phyloP scores from a whole-genome alignment of 306 rosid genomes.

The Phaseolus lunatus region DNA sequence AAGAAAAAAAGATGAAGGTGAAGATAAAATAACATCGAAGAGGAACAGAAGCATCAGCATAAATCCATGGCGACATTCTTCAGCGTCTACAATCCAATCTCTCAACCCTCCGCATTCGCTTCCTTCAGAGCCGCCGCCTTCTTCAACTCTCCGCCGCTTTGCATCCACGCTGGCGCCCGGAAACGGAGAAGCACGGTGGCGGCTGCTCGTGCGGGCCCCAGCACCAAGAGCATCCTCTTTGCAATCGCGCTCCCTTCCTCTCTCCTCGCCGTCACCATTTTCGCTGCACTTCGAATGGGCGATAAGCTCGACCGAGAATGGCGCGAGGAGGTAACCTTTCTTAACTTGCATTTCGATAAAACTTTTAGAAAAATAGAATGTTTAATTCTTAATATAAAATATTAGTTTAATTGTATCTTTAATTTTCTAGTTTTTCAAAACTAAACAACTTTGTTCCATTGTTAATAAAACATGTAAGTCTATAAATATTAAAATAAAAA shows the following conservation, averaged over 20 bases:
- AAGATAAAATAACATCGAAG: neutral
- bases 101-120: constrained; percentile 33
- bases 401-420: no score
- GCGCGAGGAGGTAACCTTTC: constrained; percentile 71
- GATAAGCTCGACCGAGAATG: constrained; percentile 73
- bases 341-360: no score
- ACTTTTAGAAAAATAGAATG: no score
- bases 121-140: constrained; percentile 40
- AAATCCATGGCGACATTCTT: constrained; percentile 59
- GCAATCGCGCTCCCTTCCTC: constrained; percentile 74
- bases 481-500: no score
- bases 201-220: constrained; percentile 73
- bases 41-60: neutral
- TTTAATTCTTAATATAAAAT: no score
- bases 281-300: constrained; percentile 65
- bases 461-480: no score
- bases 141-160: constrained; percentile 36
- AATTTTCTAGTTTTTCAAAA: no score
- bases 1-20: neutral
- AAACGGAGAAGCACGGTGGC: constrained; percentile 46
- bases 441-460: no score
- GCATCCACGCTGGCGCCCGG: constrained; percentile 28
- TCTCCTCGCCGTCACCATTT: constrained; percentile 67
- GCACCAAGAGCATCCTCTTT: constrained; percentile 57
- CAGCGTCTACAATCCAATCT: constrained; percentile 51